These are phyloP conservation scores for Thielaviopsis musarum DNA, from an alignment of 2,329 filamentous ascomycete genomes.

Conservation along the genomic window DNA sequence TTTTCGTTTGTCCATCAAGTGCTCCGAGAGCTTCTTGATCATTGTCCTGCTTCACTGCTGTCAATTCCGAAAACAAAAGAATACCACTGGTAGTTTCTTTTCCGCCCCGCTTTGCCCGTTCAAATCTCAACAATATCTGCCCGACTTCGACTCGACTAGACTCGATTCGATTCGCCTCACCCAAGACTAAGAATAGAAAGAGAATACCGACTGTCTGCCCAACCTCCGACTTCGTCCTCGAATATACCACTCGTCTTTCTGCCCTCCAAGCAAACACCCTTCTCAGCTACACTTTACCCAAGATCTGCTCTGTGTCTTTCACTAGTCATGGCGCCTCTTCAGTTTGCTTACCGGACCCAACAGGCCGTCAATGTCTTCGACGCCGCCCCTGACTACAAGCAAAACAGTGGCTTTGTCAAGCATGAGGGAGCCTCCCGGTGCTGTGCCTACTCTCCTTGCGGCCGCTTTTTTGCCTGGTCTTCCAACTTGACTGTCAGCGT, in stretches of 20 bases:
- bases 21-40: background rate
- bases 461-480: conserved; percentile 91
- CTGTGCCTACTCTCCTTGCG: conserved; percentile 82
- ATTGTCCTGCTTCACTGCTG: background rate
- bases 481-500: conserved; percentile 74
- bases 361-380: conserved; percentile 92
- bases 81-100: background rate
- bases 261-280: background rate
- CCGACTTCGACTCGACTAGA: background rate
- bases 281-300: background rate
- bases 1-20: background rate
- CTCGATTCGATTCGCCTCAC: background rate
- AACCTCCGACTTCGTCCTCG: background rate
- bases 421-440: conserved; percentile 91
- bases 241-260: background rate
- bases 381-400: conserved; percentile 73
- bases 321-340: conserved; percentile 90
- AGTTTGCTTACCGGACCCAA: conserved; percentile 93
- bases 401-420: conserved; percentile 66
- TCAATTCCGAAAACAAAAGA: background rate
- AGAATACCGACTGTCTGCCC: background rate
- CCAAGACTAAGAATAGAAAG: background rate
- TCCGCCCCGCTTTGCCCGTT: conserved; percentile 8
- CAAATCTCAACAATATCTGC: background rate
- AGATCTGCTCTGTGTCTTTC: conserved; percentile 54